Evolutionary conservation across 1,139 yeast species (phyloP), one percentile per base, ranked within the genome.

Genomic region (Saccharomycopsis hybrid): DNA sequence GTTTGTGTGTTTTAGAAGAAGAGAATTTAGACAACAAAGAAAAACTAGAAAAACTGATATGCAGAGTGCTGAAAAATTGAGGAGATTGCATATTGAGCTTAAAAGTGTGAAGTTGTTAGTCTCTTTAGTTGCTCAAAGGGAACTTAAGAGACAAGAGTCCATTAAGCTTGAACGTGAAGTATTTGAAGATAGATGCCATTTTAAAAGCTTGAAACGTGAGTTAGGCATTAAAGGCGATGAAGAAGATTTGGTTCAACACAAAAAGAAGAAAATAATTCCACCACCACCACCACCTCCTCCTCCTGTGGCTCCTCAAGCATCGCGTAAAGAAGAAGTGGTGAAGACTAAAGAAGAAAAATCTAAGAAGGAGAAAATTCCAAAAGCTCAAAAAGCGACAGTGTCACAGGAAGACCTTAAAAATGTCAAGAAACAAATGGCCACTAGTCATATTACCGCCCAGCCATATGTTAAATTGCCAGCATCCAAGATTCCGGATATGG

Each of bases 31-130:
- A 57, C 97, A 87, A 64, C 95, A 95, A 40, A 83, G 99, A 65
- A 92, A 92, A 65, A 94, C 99, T 0, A 80, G 99, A 65, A 78
- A 97, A 57, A 88, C 97, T 0, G 99, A 94, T 67, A 79, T 86
- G 37, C 84, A 88, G 57, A 89, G 95, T 57, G 85, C 92, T 5
- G 97, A 90, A 64, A 79, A 92, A 58, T 72, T 92, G 48, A 77
- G 95, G 40, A 68, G 78, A 54, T 69, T 94, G 44, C 87, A 85
- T 57, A 76, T 76, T 56, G 96, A 94, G 55, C 73, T 92, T 69
- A 84, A 80, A 58, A 75, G 82, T 52, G 95, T 96, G 1, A 77
- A 85, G 55, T 82, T 78, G 54, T 70, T 92, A 47, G 76, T 88
- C 43, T 72, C 82, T 49, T 67, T 80, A 59, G 85, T 88, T 46